These are phyloP conservation scores for Amylocarpus encephaloides DNA, from an alignment of 2,329 filamentous ascomycete genomes.

Conservation along the genomic window DNA sequence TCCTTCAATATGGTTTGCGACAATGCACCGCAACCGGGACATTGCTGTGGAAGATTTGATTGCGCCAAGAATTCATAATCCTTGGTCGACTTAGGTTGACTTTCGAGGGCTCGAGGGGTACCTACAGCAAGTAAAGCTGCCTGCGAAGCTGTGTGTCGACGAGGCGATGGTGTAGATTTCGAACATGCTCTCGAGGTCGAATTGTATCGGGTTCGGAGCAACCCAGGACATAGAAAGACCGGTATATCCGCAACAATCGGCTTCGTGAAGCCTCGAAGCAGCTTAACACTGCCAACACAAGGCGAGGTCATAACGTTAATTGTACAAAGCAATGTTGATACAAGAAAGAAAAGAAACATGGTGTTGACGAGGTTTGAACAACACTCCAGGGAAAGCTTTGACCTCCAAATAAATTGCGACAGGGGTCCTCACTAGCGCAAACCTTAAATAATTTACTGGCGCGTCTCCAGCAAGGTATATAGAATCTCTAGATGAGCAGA, in stretches of 20 bases:
- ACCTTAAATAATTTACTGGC: conserved; percentile 24
- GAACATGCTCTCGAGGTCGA: background rate
- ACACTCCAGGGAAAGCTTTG: no score
- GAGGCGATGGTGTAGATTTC: no score
- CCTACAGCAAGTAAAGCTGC: background rate
- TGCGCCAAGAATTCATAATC: background rate
- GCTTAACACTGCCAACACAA: conserved; percentile 8
- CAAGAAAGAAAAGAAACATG: background rate
- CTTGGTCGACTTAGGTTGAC: background rate
- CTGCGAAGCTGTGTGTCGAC: no score
- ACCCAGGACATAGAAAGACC: conserved; percentile 43
- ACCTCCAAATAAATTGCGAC: conserved; percentile 18
- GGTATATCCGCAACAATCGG: conserved; percentile 36
- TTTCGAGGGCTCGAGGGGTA: background rate
- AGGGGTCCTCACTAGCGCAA: conserved; percentile 23
- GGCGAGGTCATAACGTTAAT: conserved; percentile 13
- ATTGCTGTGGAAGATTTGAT: conserved; percentile 46
- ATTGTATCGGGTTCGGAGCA: conserved; percentile 17
- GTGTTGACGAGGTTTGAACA: background rate
- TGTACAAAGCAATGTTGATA: background rate
- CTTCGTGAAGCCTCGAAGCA: conserved; percentile 15
- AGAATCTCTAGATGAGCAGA: background rate
- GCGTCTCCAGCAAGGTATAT: background rate
- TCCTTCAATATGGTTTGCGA: conserved; percentile 48
- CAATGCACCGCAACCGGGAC: conserved; percentile 59